phyloP scores from a whole-genome alignment of 139 green algal genomes.

The Tetraselmis chui region DNA sequence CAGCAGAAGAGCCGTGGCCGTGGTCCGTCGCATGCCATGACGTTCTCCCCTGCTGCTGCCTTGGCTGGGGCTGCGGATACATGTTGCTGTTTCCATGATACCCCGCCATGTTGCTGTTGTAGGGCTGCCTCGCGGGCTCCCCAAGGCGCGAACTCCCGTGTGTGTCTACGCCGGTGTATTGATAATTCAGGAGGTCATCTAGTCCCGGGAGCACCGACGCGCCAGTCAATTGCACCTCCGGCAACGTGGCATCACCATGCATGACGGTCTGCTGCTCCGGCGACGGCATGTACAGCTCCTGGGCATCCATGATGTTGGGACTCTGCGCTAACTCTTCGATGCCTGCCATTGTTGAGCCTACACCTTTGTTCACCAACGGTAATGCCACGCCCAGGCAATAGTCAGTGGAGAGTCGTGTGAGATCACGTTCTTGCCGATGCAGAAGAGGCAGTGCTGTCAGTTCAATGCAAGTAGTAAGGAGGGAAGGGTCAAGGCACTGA shows the following conservation, averaged over 20 bases:
- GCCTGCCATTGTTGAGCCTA: no score
- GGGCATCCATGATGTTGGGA: not conserved
- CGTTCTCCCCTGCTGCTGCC: not conserved
- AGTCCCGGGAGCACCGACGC: not conserved
- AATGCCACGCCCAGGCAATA: no score
- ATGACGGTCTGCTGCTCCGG: not conserved
- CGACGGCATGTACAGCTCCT: not conserved
- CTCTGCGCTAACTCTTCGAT: not conserved
- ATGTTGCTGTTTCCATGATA: no score
- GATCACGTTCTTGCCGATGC: no score
- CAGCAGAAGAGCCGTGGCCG: not conserved
- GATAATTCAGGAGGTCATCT: not conserved
- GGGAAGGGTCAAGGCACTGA: no score
- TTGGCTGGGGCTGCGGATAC: not conserved
- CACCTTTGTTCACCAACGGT: no score
- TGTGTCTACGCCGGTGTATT: not conserved
- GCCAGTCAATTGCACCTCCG: not conserved
- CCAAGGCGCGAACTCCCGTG: not conserved
- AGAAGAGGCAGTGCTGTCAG: no score
- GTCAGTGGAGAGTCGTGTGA: no score
- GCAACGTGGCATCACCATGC: no score
- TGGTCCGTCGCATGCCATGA: not conserved
- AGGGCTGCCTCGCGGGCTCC: not conserved
- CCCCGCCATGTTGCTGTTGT: no score
- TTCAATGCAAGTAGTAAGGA: no score